Conservation (phyloP, 305 asterid genomes). For the Lippia alba region DNA sequence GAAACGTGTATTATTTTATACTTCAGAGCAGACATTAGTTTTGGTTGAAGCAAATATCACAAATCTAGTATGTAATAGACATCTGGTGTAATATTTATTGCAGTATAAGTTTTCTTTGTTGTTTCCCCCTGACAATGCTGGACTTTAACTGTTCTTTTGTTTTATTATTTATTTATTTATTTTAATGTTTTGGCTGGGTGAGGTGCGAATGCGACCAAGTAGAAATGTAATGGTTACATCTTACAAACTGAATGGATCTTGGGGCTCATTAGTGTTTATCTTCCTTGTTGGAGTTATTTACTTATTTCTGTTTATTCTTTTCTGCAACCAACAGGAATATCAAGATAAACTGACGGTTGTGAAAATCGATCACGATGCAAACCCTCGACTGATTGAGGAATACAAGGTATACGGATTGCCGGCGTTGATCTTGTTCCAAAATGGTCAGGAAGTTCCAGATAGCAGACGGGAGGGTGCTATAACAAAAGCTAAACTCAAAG, state of each 20-base stretch:
- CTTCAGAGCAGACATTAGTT: neutral
- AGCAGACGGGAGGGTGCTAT: conserved; percentile 93
- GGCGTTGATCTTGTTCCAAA: conserved; percentile 69
- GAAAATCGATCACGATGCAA: conserved; percentile 79
- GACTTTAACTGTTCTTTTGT: too few species aligned
- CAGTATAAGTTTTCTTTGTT: neutral
- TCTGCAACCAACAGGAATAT: conserved; percentile 58
- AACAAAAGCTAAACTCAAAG: conserved; percentile 73
- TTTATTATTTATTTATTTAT: neutral
- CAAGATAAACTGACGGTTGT: conserved; percentile 69
- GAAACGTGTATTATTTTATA: neutral
- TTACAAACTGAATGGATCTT: conserved; percentile 15
- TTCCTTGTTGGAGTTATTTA: conserved; percentile 6
- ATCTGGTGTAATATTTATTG: neutral
- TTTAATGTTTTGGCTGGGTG: neutral
- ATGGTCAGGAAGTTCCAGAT: conserved; percentile 73
- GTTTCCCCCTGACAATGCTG: neutral
- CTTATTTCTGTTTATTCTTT: neutral
- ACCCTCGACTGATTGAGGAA: conserved; percentile 79
- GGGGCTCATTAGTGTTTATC: conserved; percentile 9
- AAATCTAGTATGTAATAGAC: neutral
- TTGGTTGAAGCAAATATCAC: neutral
- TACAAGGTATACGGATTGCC: conserved; percentile 93
- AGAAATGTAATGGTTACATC: conserved; percentile 7
- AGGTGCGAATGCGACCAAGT: neutral